Conservation (phyloP, 805 yeast genomes). For the Blastobotrys attinorum region DNA sequence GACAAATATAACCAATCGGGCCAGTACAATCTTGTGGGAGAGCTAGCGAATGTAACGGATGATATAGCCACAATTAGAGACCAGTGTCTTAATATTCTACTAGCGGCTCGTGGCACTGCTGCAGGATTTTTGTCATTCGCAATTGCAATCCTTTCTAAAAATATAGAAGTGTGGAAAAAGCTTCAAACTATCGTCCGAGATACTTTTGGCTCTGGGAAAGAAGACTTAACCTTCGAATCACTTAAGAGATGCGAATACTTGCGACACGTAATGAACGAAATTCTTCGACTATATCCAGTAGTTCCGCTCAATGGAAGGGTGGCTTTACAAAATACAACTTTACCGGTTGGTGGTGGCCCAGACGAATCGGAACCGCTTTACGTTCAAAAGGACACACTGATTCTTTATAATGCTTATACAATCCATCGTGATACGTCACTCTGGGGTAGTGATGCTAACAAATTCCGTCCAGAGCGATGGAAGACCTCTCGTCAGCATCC, state of each 20-base stretch:
- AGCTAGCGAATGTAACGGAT: slow-evolving; percentile 41
- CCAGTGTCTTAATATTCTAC: slow-evolving; percentile 42
- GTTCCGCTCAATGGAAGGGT: slow-evolving; percentile 44
- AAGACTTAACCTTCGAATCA: slow-evolving; percentile 34
- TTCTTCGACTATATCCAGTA: slow-evolving; percentile 43
- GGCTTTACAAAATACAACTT: slow-evolving; percentile 38
- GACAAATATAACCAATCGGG: slow-evolving; percentile 23
- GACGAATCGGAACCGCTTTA: slow-evolving; percentile 34
- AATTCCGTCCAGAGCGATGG: slow-evolving; percentile 43
- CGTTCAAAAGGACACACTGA: slow-evolving; percentile 37
- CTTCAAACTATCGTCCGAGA: slow-evolving; percentile 33
- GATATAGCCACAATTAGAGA: slow-evolving; percentile 41
- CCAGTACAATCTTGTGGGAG: slow-evolving; percentile 40
- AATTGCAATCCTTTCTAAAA: slow-evolving; percentile 38
- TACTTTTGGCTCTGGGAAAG: slow-evolving; percentile 28
- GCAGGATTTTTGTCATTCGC: slow-evolving; percentile 43
- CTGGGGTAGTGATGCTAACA: slow-evolving; percentile 38
- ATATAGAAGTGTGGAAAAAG: slow-evolving; percentile 25
- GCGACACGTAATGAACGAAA: slow-evolving; percentile 40
- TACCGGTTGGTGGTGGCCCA: slow-evolving; percentile 46
- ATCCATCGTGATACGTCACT: slow-evolving; percentile 33
- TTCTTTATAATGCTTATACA: slow-evolving; percentile 32
- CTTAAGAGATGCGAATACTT: slow-evolving; percentile 42
- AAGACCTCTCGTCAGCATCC: slow-evolving; percentile 29
- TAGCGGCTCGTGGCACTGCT: slow-evolving; percentile 52